Base-by-base conservation (phyloP, 2,329 filamentous ascomycete genomes). In the Fusarium clavum region DNA sequence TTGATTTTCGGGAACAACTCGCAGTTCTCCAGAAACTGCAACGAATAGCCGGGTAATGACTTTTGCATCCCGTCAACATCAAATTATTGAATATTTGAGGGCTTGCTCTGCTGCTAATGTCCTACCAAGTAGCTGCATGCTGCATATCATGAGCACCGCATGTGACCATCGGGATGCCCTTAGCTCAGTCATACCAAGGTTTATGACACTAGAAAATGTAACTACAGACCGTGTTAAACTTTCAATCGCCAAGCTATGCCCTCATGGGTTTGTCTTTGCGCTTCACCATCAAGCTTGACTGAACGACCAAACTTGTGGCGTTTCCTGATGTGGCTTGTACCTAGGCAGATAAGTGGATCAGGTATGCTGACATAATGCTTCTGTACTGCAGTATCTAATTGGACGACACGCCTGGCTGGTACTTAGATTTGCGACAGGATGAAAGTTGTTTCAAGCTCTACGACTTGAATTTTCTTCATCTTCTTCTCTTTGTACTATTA, bases 361-460 rank as follows among this genome's bases (percentile, higher is more conserved):
- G 2, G 1, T 1, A 8, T 61, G 72, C 70, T 74, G 70, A 75
- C 72, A 72, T 74, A 75, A 73, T 38, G 20, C 20, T 10, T 0
- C 1, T 8, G 3, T 8, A 20, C 3, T 16, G 9, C 27, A 20
- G 41, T 43, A 44, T 40, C 34, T 72, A 22, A 74, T 74, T 74
- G 72, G 72, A 34, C 52, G 46, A 58, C 16, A 48, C 44, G 29
- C 22, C 44, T 22, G 34, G 57, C 44, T 62, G 32, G 52, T 46
- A 48, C 56, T 48, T 59, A 53, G 63, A 72, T 73, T 73, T 69
- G 72, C 72, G 70, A 75, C 70, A 51, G 69, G 40, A 58, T 64
- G 45, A 55, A 69, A 69, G 61, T 45, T 44, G 40, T 58, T 51
- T 57, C 38, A 46, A 56, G 43, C 43, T 48, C 20, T 48, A 43